Base-by-base conservation (phyloP, 129 eudicot species). In the Ambrosia trifida region DNA sequence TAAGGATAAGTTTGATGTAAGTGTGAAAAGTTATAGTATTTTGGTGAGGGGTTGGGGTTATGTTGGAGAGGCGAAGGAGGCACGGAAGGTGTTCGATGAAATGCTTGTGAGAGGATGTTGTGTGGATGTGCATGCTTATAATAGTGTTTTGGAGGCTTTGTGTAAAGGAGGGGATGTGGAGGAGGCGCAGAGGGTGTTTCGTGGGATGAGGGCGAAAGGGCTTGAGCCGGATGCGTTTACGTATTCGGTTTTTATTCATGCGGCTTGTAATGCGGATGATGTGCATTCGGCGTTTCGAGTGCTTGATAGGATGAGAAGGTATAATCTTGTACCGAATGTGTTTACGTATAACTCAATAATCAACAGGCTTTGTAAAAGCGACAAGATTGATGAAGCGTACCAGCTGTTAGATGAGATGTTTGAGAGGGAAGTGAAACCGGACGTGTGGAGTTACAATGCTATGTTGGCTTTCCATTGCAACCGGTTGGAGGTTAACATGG, bases 41-140 rank as follows among this genome's bases (percentile, higher is more conserved):
- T 64, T 95, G 81, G 86, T 90, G 30, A 64, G 83, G 14, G 96
- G 98, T 32, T 89, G 97, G 97, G 99, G 89, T 4, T 78, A 70
- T 3, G 68, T 90, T 17, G 94, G 95, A 0, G 97, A 87, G 13
- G 58, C 79, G 11, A 67, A 62, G n/a, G 66, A 71, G 8, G 88
- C 96, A 28, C 83, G 68, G 28, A 84, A 70, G 72, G 78, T 90
- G 87, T 95, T 90, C 38, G 97, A 95, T 52, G 99, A 90, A 86
- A 87, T 95, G 98, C 79, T 80, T 49, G 74, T 70, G 20, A 81
- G 94, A 77, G 91, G 91, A 8, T 86, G 82, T 43, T 43, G 10
- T 4, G 86, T 82, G 3, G 99, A 90, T 77, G 84, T 95, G 73
- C 89, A 79, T 67, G 97, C 97, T 74, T 89, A 80, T 69, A 94